Evolutionary conservation across 352 stramenopile genomes (phyloP).

Genomic region (Pythium biforme): DNA sequence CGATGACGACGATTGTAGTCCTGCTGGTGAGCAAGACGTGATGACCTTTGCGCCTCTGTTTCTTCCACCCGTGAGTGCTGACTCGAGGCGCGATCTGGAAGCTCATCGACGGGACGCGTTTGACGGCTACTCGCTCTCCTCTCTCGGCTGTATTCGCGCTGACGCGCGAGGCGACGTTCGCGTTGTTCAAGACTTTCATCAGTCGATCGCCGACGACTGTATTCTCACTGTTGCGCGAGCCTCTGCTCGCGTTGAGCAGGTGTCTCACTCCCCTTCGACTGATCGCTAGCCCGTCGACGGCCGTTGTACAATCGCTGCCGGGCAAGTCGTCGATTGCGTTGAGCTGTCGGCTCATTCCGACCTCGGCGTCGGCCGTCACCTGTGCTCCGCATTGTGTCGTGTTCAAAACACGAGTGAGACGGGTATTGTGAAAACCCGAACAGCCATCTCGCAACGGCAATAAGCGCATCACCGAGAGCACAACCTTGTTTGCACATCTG

Average conservation of each 20-base stretch:
- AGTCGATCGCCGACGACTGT: not conserved
- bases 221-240: not conserved
- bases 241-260: not conserved
- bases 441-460: no score
- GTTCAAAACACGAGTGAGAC: no score
- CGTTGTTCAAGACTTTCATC: not conserved
- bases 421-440: no score
- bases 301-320: constrained; percentile 1
- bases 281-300: not conserved
- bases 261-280: not conserved
- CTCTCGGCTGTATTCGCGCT: not conserved
- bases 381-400: not conserved
- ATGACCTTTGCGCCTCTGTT: not conserved
- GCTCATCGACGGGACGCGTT: not conserved
- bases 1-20: not conserved
- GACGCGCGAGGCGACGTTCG: constrained; percentile 1
- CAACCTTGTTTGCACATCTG: no score
- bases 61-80: not conserved
- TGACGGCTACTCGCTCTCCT: not conserved
- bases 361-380: not conserved
- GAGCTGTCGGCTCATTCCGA: not conserved
- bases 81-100: not conserved
- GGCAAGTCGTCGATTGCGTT: not conserved
- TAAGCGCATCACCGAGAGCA: no score
- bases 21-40: not conserved